Conservation (phyloP, 1,284 basidiomycete genomes). For the Sanghuangporus baumii region DNA sequence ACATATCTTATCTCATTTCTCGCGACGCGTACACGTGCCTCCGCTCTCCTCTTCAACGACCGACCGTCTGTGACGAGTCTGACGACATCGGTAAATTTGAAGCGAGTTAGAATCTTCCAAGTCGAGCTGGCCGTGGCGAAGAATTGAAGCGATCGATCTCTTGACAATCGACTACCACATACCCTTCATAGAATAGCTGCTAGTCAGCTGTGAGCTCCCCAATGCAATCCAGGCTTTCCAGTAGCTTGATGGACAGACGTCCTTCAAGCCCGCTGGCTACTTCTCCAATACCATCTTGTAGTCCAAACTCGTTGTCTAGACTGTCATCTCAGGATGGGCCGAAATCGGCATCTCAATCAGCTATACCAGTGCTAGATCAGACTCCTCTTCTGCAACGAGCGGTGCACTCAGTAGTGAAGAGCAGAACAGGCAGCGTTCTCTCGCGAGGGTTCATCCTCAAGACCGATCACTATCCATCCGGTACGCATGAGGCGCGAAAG, state of each 20-base stretch:
- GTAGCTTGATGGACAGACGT: slow-evolving; percentile 9
- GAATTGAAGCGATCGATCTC: neutral
- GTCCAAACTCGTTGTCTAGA: slow-evolving; percentile 7
- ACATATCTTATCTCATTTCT: neutral
- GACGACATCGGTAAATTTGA: neutral
- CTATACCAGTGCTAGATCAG: slow-evolving; percentile 43
- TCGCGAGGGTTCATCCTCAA: slow-evolving; percentile 90
- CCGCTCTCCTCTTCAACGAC: neutral
- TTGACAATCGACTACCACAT: neutral
- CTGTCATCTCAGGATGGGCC: slow-evolving; percentile 8
- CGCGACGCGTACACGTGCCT: neutral
- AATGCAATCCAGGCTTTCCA: slow-evolving; percentile 14
- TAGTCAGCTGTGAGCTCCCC: slow-evolving; percentile 18
- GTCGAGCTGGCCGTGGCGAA: neutral
- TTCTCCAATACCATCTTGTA: slow-evolving; percentile 8
- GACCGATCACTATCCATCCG: slow-evolving; percentile 89
- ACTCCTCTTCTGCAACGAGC: slow-evolving; percentile 57
- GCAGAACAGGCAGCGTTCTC: slow-evolving; percentile 82
- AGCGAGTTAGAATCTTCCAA: neutral
- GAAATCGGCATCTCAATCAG: neutral
- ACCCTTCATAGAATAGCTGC: neutral
- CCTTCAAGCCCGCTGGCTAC: slow-evolving; percentile 11
- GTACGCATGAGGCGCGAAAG: slow-evolving; percentile 28
- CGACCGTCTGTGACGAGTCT: neutral
- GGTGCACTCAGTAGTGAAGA: slow-evolving; percentile 77